These are phyloP conservation scores for Thalassia testudinum DNA, from an alignment of 116 monocot species.

Conservation along the genomic window DNA sequence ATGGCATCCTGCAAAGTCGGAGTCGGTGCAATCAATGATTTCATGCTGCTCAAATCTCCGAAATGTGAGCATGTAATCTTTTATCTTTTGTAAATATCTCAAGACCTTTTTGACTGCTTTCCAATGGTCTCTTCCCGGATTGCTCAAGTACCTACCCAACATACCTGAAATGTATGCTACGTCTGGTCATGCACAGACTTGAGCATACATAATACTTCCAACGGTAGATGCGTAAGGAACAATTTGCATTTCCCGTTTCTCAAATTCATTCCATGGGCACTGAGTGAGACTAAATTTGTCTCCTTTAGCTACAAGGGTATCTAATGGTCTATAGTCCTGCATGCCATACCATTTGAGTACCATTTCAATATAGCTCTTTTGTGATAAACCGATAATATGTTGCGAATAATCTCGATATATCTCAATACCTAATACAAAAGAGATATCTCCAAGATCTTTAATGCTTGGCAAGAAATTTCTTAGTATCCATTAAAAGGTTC, in stretches of 20 bases:
- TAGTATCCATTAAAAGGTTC: slow-evolving; percentile 2
- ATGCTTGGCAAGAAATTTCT: background rate
- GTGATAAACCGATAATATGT: background rate
- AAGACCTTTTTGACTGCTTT: no score
- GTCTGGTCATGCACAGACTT: slow-evolving; percentile 1
- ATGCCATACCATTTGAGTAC: background rate
- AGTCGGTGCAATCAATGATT: no score
- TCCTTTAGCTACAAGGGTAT: background rate
- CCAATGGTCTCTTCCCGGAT: background rate
- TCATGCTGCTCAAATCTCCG: no score
- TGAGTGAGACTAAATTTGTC: background rate
- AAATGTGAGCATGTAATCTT: no score
- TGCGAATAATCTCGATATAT: background rate
- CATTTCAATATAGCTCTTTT: slow-evolving; percentile 6
- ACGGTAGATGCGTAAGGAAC: slow-evolving; percentile 2
- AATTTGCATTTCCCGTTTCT: background rate
- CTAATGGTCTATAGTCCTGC: background rate
- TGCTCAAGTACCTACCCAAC: slow-evolving; percentile 10
- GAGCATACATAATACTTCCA: slow-evolving; percentile 5
- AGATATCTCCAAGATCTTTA: slow-evolving; percentile 1
- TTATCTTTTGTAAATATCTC: no score
- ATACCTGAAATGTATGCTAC: slow-evolving; percentile 1
- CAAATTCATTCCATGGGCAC: background rate
- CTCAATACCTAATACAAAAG: background rate
- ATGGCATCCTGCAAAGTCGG: no score